Conservation (phyloP, 1,139 yeast genomes). For the Diutina mesorugosa region DNA sequence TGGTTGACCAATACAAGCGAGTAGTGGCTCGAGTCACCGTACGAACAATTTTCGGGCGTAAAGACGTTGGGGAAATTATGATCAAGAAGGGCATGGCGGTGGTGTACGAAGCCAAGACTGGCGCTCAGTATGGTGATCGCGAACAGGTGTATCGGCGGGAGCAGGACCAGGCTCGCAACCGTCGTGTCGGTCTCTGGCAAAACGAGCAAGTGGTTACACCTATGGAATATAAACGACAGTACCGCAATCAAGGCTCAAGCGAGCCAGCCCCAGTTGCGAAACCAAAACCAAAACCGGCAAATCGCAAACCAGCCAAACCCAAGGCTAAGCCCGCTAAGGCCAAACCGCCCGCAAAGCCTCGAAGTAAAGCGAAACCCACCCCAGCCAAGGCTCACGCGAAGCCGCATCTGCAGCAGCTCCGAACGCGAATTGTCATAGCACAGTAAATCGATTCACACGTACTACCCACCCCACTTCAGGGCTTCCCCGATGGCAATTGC, state of each 20-base stretch:
- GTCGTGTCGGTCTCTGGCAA: slow-evolving; percentile 58
- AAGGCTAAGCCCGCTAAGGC: not conserved
- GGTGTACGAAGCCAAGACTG: slow-evolving; percentile 70
- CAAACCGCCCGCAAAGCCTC: not conserved
- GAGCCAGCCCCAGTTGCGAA: not conserved
- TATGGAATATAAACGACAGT: not conserved
- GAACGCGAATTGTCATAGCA: not conserved
- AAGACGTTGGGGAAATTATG: slow-evolving; percentile 84
- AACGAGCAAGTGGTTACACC: not conserved
- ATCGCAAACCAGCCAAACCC: not conserved
- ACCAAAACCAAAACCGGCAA: not conserved
- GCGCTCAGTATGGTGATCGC: slow-evolving; percentile 78
- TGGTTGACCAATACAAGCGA: slow-evolving; percentile 80
- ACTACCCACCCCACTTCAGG: not conserved
- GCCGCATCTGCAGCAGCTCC: not conserved
- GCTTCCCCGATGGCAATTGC: not conserved
- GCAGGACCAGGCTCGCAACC: slow-evolving; percentile 47
- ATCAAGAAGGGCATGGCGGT: slow-evolving; percentile 70
- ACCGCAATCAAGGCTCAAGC: not conserved
- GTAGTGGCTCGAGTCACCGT: slow-evolving; percentile 74
- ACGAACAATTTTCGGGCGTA: slow-evolving; percentile 61
- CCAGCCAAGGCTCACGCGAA: not conserved
- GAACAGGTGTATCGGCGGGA: slow-evolving; percentile 44
- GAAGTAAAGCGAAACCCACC: not conserved
- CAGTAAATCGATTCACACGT: not conserved